A percentile compares a stretch with the other conserved stretches of the same genome.
Conservation (phyloP, 768 basidiomycete species). For the Hygrophoropsis aurantiaca region DNA sequence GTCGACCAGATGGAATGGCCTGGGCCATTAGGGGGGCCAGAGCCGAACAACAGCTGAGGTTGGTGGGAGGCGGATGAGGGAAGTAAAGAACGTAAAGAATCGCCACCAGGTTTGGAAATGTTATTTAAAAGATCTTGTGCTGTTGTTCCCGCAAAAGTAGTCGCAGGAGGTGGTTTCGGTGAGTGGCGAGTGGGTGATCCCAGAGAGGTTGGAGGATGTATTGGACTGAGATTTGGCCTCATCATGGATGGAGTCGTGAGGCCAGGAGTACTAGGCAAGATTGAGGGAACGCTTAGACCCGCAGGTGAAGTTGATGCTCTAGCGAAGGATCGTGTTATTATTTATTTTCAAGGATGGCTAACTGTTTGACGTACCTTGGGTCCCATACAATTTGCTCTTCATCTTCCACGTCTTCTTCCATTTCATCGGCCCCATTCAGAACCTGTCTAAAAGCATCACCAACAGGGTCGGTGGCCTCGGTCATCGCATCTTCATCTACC, state of each 20-base stretch:
- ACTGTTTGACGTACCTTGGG: conserved; percentile 52
- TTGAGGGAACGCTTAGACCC: conserved; percentile 3
- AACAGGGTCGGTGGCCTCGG: conserved; percentile 69
- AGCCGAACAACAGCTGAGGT: conserved; percentile 52
- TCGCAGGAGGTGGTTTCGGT: conserved; percentile 20
- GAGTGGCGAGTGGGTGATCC: conserved; percentile 27
- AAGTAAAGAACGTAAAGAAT: conserved; percentile 12
- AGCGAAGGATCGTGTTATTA: conserved; percentile 3
- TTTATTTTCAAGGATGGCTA: neutral
- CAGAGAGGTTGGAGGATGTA: neutral
- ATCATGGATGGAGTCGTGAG: conserved; percentile 1
- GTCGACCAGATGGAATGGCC: conserved; percentile 69
- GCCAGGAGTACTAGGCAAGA: conserved; percentile 22
- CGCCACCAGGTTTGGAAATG: conserved; percentile 18
- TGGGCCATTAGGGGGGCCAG: conserved; percentile 42
- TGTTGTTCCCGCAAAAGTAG: conserved; percentile 41
- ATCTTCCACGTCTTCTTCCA: conserved; percentile 53
- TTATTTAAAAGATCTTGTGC: conserved; percentile 68
- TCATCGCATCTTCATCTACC: conserved; percentile 61
- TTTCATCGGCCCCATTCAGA: conserved; percentile 39
- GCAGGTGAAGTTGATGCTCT: conserved; percentile 21
- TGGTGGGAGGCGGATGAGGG: conserved; percentile 25
- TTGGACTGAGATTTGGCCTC: conserved; percentile 6
- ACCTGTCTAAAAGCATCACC: conserved; percentile 61
- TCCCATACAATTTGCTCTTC: conserved; percentile 80